phyloP scores from a whole-genome alignment of 305 asterid genomes.

The Fraxinus ornus region DNA sequence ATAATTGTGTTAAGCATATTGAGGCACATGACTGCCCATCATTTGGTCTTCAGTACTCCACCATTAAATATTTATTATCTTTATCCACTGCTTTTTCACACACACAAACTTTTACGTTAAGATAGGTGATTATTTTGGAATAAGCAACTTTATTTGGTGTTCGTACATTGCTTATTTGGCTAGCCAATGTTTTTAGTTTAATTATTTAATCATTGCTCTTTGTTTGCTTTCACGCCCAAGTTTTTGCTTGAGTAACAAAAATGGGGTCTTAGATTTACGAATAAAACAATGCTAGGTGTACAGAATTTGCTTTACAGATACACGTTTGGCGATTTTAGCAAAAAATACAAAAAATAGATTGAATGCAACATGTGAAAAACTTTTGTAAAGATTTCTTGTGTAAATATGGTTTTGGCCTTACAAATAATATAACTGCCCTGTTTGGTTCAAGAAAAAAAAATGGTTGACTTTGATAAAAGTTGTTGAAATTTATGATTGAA shows the following conservation, averaged over 20 bases:
- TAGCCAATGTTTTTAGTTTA: background rate
- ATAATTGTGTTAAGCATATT: constrained; percentile 19
- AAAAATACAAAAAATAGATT: no score
- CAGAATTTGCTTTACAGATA: no score
- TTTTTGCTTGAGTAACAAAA: background rate
- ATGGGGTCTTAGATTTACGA: background rate
- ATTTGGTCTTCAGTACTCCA: constrained; percentile 26
- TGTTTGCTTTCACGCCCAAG: background rate
- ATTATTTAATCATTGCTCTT: background rate
- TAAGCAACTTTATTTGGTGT: background rate
- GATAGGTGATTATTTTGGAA: background rate
- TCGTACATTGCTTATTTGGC: background rate
- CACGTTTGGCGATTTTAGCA: no score
- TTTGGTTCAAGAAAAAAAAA: no score
- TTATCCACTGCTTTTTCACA: background rate
- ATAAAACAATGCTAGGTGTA: no score
- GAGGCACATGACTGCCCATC: constrained; percentile 29
- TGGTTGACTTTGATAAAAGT: no score
- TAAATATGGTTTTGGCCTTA: no score
- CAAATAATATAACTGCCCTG: no score
- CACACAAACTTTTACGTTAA: background rate
- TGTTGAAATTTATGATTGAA: no score
- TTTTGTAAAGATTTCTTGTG: no score
- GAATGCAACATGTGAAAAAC: no score
- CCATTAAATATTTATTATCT: background rate